These are phyloP conservation scores for Fusarium buxicola DNA, from an alignment of 2,329 filamentous ascomycete species.

Conservation along the genomic window DNA sequence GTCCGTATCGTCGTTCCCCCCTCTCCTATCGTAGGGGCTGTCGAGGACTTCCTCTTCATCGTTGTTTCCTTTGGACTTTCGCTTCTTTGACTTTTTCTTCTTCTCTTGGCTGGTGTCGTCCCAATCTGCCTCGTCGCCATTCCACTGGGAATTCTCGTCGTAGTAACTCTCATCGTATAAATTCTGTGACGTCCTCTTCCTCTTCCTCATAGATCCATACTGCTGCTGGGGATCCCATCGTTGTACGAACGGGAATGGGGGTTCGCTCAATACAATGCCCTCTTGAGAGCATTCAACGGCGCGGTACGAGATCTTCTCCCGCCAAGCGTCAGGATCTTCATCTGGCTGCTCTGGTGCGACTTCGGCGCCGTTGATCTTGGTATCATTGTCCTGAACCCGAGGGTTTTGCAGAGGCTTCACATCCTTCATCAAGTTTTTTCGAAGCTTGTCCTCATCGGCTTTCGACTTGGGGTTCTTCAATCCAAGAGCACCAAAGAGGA, in stretches of 20 bases:
- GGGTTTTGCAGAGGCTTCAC: slow-evolving; percentile 56
- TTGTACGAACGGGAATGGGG: slow-evolving; percentile 90
- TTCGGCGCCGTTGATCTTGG: slow-evolving; percentile 19
- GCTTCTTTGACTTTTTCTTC: slow-evolving; percentile 56
- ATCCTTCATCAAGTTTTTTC: slow-evolving; percentile 68
- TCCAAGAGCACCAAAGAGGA: slow-evolving; percentile 79
- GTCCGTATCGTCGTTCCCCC: slow-evolving; percentile 41
- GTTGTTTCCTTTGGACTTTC: slow-evolving; percentile 43
- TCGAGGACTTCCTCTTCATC: slow-evolving; percentile 23
- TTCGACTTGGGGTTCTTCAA: slow-evolving; percentile 75
- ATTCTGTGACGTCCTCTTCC: slow-evolving; percentile 60
- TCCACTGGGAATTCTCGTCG: slow-evolving; percentile 44
- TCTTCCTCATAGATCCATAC: slow-evolving; percentile 56
- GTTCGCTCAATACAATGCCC: slow-evolving; percentile 74
- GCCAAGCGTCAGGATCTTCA: slow-evolving; percentile 74
- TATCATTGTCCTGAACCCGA: slow-evolving; percentile 45
- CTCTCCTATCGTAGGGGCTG: not conserved
- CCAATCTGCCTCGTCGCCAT: slow-evolving; percentile 44
- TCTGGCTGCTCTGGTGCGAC: slow-evolving; percentile 37
- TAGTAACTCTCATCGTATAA: slow-evolving; percentile 47
- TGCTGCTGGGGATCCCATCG: slow-evolving; percentile 85
- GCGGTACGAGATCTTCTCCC: slow-evolving; percentile 75
- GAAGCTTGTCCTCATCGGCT: slow-evolving; percentile 73
- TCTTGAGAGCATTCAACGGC: slow-evolving; percentile 89
- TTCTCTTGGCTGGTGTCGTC: slow-evolving; percentile 52